Evolutionary conservation across 768 basidiomycete species (phyloP), one percentile per base, ranked within the genome.

Genomic region (Royoungia palumana): DNA sequence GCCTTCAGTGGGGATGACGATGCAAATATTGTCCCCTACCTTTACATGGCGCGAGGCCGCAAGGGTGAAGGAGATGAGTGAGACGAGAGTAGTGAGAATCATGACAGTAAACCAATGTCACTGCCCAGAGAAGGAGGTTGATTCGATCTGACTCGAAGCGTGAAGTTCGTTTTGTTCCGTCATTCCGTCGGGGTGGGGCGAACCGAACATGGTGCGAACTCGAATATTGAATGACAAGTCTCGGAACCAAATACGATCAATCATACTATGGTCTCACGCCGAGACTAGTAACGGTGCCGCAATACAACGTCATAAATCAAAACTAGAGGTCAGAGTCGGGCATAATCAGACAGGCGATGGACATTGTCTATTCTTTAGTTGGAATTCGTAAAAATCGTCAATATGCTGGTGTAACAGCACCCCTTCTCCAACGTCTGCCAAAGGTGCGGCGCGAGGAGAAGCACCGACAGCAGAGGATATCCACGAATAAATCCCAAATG

Each of bases 401-500:
- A 25, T n/a, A 43, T 28, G 12, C 17, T 5, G 5, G 6, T 30
- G 12, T 6, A 6, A 30, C 14, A 14, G 24, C 2, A 13, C 12
- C 12, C 17, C 20, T 43, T 21, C 44, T 22, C 39, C 21, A 34
- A n/a, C 17, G 32, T 41, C 27, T 41, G 16, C 61, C 47, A 10
- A 8, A 44, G 12, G 42, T 30, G 21, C 57, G 58, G 41, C 66
- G 45, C 6, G 3, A 27, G 14, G 54, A 46, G 52, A 46, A 70
- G 59, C 69, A 73, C 49, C 65, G 64, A 58, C 74, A 74, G 60
- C 72, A 75, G 12, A 75, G 49, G 48, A 75, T 71, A 46, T 75
- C 85, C 41, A 68, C 50, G 48, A 87, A 81, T 34, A 82, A 60
- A 57, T 85, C 74, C 56, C 83, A 79, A 49, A 85, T 85, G 0